Evolutionary conservation across 129 eudicot genomes (phyloP).

Genomic region (Saposhnikovia divaricata): DNA sequence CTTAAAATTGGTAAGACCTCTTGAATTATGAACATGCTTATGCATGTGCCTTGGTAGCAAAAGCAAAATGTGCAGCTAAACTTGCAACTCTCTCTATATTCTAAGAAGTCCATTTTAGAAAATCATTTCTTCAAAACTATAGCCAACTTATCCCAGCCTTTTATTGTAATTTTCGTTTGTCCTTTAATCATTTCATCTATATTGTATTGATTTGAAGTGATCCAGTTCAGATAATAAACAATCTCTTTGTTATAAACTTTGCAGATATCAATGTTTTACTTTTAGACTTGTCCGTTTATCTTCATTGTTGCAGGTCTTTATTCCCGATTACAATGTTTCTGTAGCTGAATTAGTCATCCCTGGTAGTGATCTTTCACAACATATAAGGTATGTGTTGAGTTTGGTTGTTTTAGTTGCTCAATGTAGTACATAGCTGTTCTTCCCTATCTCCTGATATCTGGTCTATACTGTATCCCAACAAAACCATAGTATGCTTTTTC

Average conservation of each 20-base stretch:
- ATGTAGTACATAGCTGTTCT: background rate
- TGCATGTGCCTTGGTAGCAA: background rate
- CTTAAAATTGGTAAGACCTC: constrained; percentile 39
- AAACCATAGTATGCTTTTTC: background rate
- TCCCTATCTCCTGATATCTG: background rate
- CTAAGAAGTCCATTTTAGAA: background rate
- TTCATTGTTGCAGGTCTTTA: constrained; percentile 34
- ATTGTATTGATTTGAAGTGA: background rate
- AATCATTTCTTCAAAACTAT: background rate
- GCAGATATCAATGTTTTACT: background rate
- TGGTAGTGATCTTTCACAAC: constrained; percentile 63
- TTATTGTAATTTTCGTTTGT: background rate
- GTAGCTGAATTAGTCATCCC: constrained; percentile 62
- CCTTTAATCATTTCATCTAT: background rate
- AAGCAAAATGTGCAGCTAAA: background rate
- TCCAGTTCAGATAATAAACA: background rate
- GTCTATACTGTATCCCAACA: background rate
- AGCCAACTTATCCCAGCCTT: background rate
- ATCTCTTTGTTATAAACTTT: background rate
- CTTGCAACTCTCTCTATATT: background rate
- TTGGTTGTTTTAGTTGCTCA: background rate
- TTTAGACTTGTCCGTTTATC: background rate
- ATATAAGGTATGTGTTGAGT: constrained; percentile 36
- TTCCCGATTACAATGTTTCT: constrained; percentile 58
- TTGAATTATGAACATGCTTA: background rate